Conservation (phyloP, 352 stramenopile genomes). For the Elongisporangium anandrum region DNA sequence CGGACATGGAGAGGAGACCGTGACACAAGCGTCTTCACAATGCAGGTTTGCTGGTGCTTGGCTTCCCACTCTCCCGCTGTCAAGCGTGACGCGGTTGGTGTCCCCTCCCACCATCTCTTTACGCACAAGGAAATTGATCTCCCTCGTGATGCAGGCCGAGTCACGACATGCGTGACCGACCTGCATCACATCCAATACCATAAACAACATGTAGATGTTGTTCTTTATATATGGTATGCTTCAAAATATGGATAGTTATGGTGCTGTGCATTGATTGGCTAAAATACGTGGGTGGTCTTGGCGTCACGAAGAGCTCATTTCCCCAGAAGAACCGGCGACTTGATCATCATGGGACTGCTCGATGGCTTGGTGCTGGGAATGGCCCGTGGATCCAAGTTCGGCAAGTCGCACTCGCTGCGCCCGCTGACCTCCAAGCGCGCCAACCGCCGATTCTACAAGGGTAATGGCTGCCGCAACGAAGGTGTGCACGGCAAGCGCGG, state of each 20-base stretch:
- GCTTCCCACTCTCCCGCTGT: not conserved
- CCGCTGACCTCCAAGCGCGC: conserved; percentile 92
- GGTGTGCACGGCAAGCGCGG: conserved; percentile 89
- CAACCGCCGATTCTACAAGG: conserved; percentile 95
- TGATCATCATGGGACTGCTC: conserved; percentile 58
- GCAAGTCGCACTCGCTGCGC: conserved; percentile 72
- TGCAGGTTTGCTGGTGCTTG: not conserved
- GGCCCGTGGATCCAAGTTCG: conserved; percentile 82
- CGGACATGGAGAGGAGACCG: not conserved
- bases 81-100: not conserved
- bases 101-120: not conserved
- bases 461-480: conserved; percentile 92
- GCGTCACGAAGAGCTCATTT: not conserved
- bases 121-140: not conserved
- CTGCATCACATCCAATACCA: not conserved
- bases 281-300: conserved; percentile 1
- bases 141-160: not conserved
- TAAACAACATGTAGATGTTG: too few species aligned
- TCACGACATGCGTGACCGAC: not conserved
- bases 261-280: not conserved
- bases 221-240: too few species aligned
- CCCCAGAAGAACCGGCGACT: not conserved
- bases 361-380: conserved; percentile 72
- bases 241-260: too few species aligned
- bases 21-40: not conserved